A percentile compares a stretch with the other conserved stretches of the same genome.
These are phyloP conservation scores for Microcera coccophila DNA, from an alignment of 2,329 filamentous ascomycete genomes.

Conservation along the genomic window DNA sequence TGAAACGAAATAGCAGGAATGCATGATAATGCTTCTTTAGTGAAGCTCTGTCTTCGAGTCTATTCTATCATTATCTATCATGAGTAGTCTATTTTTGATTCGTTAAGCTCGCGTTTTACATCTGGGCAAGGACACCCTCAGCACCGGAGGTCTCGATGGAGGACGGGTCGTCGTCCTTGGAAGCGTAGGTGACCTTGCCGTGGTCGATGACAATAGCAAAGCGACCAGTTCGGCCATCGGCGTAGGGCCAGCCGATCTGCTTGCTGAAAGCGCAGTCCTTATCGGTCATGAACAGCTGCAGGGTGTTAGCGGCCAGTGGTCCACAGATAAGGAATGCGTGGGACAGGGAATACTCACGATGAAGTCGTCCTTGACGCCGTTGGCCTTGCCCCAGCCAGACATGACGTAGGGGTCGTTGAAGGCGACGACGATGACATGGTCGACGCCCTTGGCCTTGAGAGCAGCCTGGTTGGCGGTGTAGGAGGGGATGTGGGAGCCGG, in stretches of 20 bases:
- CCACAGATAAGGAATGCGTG: neutral
- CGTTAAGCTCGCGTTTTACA: slow-evolving; percentile 36
- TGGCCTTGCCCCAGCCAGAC: slow-evolving; percentile 87
- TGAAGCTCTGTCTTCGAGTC: slow-evolving; percentile 4
- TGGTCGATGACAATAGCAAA: slow-evolving; percentile 80
- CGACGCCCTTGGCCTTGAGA: slow-evolving; percentile 76
- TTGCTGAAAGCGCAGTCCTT: slow-evolving; percentile 66
- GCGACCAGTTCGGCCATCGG: slow-evolving; percentile 69
- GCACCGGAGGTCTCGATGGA: slow-evolving; percentile 49
- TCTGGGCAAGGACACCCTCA: slow-evolving; percentile 51
- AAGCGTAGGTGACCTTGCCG: slow-evolving; percentile 78
- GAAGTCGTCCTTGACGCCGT: slow-evolving; percentile 66
- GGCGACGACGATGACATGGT: slow-evolving; percentile 75
- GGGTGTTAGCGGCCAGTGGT: neutral
- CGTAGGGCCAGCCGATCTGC: slow-evolving; percentile 71
- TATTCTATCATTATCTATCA: slow-evolving; percentile 20
- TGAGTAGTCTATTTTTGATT: slow-evolving; percentile 9
- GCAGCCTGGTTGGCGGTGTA: slow-evolving; percentile 70
- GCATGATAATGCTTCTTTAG: slow-evolving; percentile 8
- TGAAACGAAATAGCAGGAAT: slow-evolving; percentile 1
- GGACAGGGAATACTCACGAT: slow-evolving; percentile 41
- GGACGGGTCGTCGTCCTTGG: slow-evolving; percentile 57
- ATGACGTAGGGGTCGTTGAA: slow-evolving; percentile 85
- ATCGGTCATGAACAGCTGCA: slow-evolving; percentile 72
- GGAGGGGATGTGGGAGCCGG: slow-evolving; percentile 73